These are phyloP conservation scores for Solanum stenotomum DNA, from an alignment of 257 asterid species.

Conservation along the genomic window DNA sequence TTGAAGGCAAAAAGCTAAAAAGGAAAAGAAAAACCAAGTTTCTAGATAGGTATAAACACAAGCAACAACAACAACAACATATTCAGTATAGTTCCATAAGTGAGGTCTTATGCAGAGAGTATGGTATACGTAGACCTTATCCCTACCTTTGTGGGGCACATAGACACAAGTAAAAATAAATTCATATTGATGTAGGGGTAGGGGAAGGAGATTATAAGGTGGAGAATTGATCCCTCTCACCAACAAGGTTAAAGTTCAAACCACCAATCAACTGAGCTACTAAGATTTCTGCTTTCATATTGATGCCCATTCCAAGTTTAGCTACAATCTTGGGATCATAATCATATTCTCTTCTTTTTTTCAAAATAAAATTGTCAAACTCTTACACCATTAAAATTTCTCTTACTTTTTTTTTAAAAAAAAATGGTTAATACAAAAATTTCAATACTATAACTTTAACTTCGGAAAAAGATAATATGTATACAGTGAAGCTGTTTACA, in stretches of 20 bases:
- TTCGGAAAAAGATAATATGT: not conserved
- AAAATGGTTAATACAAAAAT: not conserved
- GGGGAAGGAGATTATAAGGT: not conserved
- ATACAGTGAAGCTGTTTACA: not conserved
- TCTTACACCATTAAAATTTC: not conserved
- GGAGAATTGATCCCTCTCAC: not conserved
- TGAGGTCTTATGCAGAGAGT: not conserved
- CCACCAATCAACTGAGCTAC: not conserved
- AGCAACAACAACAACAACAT: not conserved
- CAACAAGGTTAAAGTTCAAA: not conserved
- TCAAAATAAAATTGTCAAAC: not conserved
- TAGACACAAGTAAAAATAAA: not conserved
- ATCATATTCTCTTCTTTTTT: not conserved
- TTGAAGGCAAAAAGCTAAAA: not conserved
- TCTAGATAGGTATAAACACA: not conserved
- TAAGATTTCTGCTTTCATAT: not conserved
- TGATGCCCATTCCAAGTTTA: not conserved
- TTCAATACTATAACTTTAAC: not conserved
- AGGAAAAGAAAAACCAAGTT: not conserved
- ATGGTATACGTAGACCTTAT: not conserved
- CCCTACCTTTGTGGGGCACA: not conserved
- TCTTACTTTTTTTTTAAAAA: not conserved
- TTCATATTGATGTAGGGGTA: not conserved
- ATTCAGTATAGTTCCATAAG: not conserved
- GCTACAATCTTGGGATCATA: not conserved